A percentile compares a stretch with the other conserved stretches of the same genome.
Evolutionary conservation across 768 basidiomycete species (phyloP).

Genomic region (Agaricus blazei): DNA sequence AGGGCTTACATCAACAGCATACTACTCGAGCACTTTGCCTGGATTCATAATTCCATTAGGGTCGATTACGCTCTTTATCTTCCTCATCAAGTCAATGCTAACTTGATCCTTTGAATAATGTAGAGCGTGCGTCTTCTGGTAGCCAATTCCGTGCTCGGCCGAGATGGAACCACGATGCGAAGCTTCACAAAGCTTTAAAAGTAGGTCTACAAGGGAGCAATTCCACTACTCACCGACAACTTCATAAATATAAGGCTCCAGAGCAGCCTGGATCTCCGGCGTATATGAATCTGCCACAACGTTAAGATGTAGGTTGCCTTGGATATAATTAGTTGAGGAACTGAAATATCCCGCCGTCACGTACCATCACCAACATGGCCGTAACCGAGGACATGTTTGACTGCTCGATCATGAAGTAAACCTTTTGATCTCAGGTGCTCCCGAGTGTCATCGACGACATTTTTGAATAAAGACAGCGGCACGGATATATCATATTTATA

Average conservation of each 20-base stretch:
- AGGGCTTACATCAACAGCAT: slow-evolving; percentile 22
- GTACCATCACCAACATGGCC: slow-evolving; percentile 96
- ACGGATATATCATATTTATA: slow-evolving; percentile 98
- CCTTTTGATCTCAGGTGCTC: slow-evolving; percentile 67
- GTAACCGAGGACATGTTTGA: slow-evolving; percentile 86
- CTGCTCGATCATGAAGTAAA: slow-evolving; percentile 63
- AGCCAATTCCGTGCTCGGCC: slow-evolving; percentile 96
- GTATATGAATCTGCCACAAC: slow-evolving; percentile 79
- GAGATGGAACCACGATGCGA: slow-evolving; percentile 87
- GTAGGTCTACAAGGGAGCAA: neutral
- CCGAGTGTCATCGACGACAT: slow-evolving; percentile 76
- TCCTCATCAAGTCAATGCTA: slow-evolving; percentile 86
- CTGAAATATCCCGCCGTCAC: slow-evolving; percentile 17
- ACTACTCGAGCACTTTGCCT: slow-evolving; percentile 64
- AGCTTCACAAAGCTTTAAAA: slow-evolving; percentile 31
- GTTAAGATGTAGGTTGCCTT: slow-evolving; percentile 94
- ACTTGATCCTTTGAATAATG: slow-evolving; percentile 78
- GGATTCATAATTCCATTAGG: slow-evolving; percentile 92
- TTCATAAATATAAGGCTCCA: slow-evolving; percentile 96
- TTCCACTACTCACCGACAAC: slow-evolving; percentile 24
- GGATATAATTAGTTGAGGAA: slow-evolving; percentile 2
- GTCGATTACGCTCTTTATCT: slow-evolving; percentile 86
- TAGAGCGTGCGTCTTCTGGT: slow-evolving; percentile 89
- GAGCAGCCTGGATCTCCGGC: slow-evolving; percentile 74
- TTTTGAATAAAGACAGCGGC: slow-evolving; percentile 81